A percentile compares a stretch with the other conserved stretches of the same genome.
Evolutionary conservation across 176 grass and related monocot species (phyloP).

Genomic region (Oryza punctata): DNA sequence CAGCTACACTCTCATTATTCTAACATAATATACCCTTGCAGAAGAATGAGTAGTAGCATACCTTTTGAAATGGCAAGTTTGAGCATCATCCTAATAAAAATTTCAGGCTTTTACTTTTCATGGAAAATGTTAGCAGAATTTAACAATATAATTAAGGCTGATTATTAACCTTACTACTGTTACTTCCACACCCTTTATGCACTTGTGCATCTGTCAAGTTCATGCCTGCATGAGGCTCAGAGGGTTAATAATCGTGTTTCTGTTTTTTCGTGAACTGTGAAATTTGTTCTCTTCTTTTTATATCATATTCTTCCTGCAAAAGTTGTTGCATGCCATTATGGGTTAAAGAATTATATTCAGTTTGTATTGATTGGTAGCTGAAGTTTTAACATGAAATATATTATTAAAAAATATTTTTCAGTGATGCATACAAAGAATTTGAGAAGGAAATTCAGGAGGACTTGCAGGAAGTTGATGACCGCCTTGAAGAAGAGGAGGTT

Average conservation of each 20-base stretch:
- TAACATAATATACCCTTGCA: background rate
- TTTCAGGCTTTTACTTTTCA: background rate
- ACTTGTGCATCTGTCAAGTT: constrained; percentile 3
- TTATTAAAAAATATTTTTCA: constrained; percentile 21
- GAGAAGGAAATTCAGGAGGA: constrained; percentile 96
- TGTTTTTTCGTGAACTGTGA: background rate
- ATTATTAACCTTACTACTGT: constrained; percentile 7
- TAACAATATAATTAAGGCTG: background rate
- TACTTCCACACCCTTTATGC: constrained; percentile 11
- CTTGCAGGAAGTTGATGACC: constrained; percentile 73
- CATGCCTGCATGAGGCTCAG: background rate
- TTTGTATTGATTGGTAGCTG: background rate
- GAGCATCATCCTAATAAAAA: background rate
- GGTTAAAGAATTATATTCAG: background rate
- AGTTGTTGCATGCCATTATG: background rate
- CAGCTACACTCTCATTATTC: background rate
- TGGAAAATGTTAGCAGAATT: background rate
- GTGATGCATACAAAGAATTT: constrained; percentile 95
- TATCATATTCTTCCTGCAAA: background rate
- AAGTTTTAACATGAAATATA: constrained; percentile 17
- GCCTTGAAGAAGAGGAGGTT: constrained; percentile 93
- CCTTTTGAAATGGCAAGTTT: background rate
- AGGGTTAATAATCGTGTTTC: background rate
- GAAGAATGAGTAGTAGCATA: background rate
- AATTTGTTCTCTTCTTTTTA: background rate